These are phyloP conservation scores for Agastache rugosa DNA, from an alignment of 257 asterid species.

Conservation along the genomic window DNA sequence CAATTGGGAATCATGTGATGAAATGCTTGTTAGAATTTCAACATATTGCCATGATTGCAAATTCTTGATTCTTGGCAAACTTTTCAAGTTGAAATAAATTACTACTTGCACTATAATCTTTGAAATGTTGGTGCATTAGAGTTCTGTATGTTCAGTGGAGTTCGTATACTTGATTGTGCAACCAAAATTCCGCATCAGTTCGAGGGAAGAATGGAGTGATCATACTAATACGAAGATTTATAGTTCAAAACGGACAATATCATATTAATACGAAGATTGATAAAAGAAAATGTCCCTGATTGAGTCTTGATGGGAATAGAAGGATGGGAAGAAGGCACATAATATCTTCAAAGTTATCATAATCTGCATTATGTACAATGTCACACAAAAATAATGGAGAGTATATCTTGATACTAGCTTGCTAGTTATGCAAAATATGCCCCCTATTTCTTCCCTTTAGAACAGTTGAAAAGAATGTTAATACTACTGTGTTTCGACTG, in stretches of 20 bases:
- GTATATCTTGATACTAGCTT: slow-evolving; percentile 33
- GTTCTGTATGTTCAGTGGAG: no score
- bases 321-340: neutral
- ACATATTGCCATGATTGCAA: neutral
- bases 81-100: neutral
- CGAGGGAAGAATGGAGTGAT: no score
- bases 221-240: neutral
- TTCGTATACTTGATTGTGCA: no score
- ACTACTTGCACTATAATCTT: no score
- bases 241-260: neutral
- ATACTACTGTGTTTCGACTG: neutral
- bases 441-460: neutral
- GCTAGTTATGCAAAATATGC: slow-evolving; percentile 13
- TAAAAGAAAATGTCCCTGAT: neutral
- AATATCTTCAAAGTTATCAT: neutral
- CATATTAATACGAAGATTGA: neutral
- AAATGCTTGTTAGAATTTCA: neutral
- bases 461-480: slow-evolving; percentile 18
- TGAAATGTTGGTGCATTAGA: neutral
- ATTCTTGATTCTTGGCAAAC: neutral
- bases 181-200: no score
- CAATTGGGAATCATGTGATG: neutral
- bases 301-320: neutral
- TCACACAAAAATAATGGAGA: slow-evolving; percentile 3
- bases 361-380: slow-evolving; percentile 29